Evolutionary conservation across 352 stramenopile genomes (phyloP).

Genomic region (Phytophthora melonis): DNA sequence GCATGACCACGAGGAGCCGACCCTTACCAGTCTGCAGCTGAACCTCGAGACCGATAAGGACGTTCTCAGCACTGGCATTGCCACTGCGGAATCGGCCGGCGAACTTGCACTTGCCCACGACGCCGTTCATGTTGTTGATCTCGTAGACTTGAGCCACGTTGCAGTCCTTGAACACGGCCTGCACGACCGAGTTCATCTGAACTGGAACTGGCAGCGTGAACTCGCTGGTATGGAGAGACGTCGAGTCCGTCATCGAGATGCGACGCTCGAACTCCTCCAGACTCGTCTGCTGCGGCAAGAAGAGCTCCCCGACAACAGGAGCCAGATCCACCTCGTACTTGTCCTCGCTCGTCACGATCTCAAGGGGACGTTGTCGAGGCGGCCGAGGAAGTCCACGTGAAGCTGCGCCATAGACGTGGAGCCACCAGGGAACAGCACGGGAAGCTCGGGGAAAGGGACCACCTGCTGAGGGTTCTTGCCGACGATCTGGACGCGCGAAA

Average conservation of each 20-base stretch:
- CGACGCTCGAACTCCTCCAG: slow-evolving; percentile 78
- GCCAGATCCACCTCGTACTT: slow-evolving; percentile 67
- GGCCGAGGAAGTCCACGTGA: slow-evolving; percentile 84
- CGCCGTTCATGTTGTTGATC: slow-evolving; percentile 73
- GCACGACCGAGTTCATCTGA: slow-evolving; percentile 57
- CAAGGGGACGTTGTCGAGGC: slow-evolving; percentile 74
- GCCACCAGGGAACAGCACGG: slow-evolving; percentile 83
- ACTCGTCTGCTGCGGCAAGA: slow-evolving; percentile 77
- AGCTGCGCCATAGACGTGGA: slow-evolving; percentile 80
- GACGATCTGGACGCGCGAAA: slow-evolving; percentile 60
- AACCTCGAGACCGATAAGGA: slow-evolving; percentile 68
- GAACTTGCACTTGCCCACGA: slow-evolving; percentile 77
- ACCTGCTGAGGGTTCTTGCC: slow-evolving; percentile 57
- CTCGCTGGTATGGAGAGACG: slow-evolving; percentile 67
- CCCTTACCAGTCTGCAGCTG: slow-evolving; percentile 73
- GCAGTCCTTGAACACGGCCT: slow-evolving; percentile 63
- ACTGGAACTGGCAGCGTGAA: slow-evolving; percentile 61
- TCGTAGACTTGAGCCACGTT: slow-evolving; percentile 81
- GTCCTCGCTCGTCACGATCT: slow-evolving; percentile 65
- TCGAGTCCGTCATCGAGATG: slow-evolving; percentile 65
- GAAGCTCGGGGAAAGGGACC: slow-evolving; percentile 83
- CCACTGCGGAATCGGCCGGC: slow-evolving; percentile 63
- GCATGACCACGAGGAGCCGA: slow-evolving; percentile 69
- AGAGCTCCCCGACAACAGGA: slow-evolving; percentile 70
- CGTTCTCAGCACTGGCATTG: slow-evolving; percentile 47